Percentiles rank a stretch among this genome's conserved stretches.
phyloP scores from a whole-genome alignment of 2,329 filamentous ascomycete species.

The Mycocentrospora acerina region DNA sequence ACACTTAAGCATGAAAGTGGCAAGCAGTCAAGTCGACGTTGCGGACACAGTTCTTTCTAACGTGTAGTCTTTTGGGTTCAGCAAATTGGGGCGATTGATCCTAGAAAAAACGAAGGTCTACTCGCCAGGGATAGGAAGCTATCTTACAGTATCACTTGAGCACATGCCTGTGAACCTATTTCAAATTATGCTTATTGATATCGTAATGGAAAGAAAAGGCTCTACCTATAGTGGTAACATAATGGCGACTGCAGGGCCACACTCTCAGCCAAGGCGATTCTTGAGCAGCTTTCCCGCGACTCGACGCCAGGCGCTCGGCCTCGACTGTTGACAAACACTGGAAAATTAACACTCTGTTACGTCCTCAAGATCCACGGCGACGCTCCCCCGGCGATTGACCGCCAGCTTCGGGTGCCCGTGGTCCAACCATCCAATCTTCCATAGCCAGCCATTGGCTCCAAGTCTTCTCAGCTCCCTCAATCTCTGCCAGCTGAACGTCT shows the following conservation, averaged over 20 bases:
- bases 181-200: too few species aligned
- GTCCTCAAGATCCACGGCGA: constrained; percentile 22
- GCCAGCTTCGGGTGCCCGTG: constrained; percentile 61
- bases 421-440: constrained; percentile 98
- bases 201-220: too few species aligned
- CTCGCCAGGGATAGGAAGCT: too few species aligned
- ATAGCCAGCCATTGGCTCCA: constrained; percentile 97
- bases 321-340: constrained; percentile 13
- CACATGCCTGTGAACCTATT: too few species aligned
- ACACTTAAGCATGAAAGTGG: too few species aligned
- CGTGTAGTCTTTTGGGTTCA: too few species aligned
- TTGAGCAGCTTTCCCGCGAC: constrained; percentile 11
- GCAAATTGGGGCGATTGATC: too few species aligned
- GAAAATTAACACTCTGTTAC: constrained; percentile 24
- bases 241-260: constrained; percentile 8
- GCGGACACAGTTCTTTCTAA: too few species aligned
- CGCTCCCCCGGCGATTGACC: constrained; percentile 24
- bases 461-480: constrained; percentile 75
- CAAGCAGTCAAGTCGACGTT: too few species aligned
- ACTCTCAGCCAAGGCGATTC: constrained; percentile 15
- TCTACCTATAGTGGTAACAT: background rate
- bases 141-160: too few species aligned
- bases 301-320: constrained; percentile 4
- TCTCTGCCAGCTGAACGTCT: constrained; percentile 74
- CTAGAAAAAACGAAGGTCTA: too few species aligned